A percentile compares a stretch with the other conserved stretches of the same genome.
phyloP scores from a whole-genome alignment of 1,284 basidiomycete species.

The Fistulina hepatica region DNA sequence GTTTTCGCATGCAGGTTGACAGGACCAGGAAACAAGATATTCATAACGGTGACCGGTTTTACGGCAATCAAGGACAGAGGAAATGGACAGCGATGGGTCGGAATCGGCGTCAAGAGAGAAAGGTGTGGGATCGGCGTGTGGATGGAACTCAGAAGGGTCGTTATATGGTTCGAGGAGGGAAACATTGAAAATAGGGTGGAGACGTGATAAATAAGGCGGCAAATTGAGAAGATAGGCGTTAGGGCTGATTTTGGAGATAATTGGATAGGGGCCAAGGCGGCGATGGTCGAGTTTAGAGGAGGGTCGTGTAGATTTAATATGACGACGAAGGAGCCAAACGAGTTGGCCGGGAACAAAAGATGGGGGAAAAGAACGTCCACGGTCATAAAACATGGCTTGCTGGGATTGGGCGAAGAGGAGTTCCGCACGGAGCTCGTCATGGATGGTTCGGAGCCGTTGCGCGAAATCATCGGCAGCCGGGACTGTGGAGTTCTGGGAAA shows the following conservation, averaged over 20 bases:
- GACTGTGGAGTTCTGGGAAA: constrained; percentile 16
- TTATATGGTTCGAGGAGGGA: constrained; percentile 24
- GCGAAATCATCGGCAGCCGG: constrained; percentile 18
- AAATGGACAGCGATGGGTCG: constrained; percentile 16
- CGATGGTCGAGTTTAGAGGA: constrained; percentile 22
- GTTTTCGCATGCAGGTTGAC: constrained; percentile 16
- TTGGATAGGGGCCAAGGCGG: constrained; percentile 27
- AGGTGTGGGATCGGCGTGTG: constrained; percentile 15
- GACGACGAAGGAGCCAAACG: constrained; percentile 25
- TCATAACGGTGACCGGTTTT: constrained; percentile 20
- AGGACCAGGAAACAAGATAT: constrained; percentile 19
- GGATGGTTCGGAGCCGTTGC: constrained; percentile 13
- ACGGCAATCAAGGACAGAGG: constrained; percentile 17
- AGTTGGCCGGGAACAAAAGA: constrained; percentile 22
- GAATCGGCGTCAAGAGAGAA: constrained; percentile 15
- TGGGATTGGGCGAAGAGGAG: constrained; percentile 19
- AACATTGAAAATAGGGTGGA: constrained; percentile 32
- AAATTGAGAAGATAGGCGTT: constrained; percentile 23
- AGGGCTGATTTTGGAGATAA: constrained; percentile 18
- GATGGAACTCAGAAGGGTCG: constrained; percentile 15
- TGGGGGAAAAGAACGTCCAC: constrained; percentile 16
- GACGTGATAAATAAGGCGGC: constrained; percentile 21
- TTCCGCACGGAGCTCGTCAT: constrained; percentile 20
- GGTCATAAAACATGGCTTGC: constrained; percentile 10
- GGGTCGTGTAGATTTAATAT: background rate